These are phyloP conservation scores for Pharnaceum exiguum DNA, from an alignment of 148 eudicot genomes.

Conservation along the genomic window DNA sequence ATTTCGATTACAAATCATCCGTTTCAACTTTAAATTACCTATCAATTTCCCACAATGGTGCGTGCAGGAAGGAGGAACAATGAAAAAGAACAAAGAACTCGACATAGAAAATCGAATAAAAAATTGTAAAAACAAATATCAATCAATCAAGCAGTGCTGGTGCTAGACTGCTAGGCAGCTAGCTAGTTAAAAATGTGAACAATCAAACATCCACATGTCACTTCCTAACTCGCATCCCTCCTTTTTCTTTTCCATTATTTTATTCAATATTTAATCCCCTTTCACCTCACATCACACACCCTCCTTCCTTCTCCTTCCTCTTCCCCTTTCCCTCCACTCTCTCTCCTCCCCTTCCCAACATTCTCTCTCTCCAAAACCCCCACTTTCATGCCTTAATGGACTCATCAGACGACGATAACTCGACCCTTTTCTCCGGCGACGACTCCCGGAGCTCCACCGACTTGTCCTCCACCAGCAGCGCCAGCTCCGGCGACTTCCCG, in stretches of 20 bases:
- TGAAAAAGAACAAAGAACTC: no score
- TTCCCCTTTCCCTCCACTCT: neutral
- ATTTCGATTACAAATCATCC: no score
- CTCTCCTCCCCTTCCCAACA: constrained; percentile 3
- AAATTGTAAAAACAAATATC: no score
- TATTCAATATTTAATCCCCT: neutral
- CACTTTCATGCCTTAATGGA: no score
- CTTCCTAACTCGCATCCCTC: neutral
- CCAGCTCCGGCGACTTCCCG: constrained; percentile 41
- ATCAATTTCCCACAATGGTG: no score
- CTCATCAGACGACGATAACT: constrained; percentile 19
- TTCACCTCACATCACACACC: neutral
- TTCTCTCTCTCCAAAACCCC: constrained; percentile 14
- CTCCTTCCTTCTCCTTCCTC: neutral
- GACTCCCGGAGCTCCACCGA: constrained; percentile 22
- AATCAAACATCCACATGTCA: constrained; percentile 26
- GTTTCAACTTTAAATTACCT: no score
- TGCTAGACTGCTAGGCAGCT: no score
- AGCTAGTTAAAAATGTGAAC: no score
- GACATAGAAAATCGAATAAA: no score
- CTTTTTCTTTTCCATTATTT: neutral
- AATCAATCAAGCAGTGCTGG: no score
- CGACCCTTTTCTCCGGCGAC: constrained; percentile 14
- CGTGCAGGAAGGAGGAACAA: no score
- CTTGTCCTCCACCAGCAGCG: constrained; percentile 24